Conservation (phyloP, 2,329 filamentous ascomycete genomes). For the Scortechinia acanthostroma region DNA sequence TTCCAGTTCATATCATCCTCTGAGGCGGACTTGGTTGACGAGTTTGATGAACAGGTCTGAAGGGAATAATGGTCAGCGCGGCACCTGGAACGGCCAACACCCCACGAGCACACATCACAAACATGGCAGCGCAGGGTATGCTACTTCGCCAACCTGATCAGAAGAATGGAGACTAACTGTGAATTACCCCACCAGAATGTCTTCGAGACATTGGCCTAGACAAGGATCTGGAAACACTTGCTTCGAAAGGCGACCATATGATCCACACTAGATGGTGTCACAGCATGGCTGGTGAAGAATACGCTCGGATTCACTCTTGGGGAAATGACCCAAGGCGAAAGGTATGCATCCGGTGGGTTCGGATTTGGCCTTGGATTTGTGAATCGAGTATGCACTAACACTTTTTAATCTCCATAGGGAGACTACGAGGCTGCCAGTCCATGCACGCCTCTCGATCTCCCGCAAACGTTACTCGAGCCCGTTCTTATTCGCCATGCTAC, state of each 20-base stretch:
- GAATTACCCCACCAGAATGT: conserved; percentile 26
- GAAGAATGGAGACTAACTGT: background rate
- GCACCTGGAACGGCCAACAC: conserved; percentile 42
- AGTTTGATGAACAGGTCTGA: conserved; percentile 32
- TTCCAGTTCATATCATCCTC: background rate
- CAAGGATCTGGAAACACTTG: conserved; percentile 22
- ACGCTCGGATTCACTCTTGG: conserved; percentile 39
- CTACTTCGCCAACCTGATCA: background rate
- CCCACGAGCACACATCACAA: conserved; percentile 53
- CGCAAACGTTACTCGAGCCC: conserved; percentile 38
- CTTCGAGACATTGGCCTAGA: conserved; percentile 42
- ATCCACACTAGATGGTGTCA: conserved; percentile 41
- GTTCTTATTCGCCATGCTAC: conserved; percentile 31
- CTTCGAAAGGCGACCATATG: conserved; percentile 29
- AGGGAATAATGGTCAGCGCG: conserved; percentile 42
- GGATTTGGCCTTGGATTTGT: background rate
- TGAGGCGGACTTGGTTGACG: background rate
- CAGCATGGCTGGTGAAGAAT: conserved; percentile 43
- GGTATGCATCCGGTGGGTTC: conserved; percentile 13
- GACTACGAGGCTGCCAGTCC: conserved; percentile 31
- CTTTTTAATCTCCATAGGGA: conserved; percentile 17
- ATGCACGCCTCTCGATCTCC: conserved; percentile 30
- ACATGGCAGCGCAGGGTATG: conserved; percentile 40
- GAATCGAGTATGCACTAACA: background rate
- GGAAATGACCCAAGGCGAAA: conserved; percentile 34